phyloP scores from a whole-genome alignment of 176 grass and related monocot species.

The Coix lacrymajobi region DNA sequence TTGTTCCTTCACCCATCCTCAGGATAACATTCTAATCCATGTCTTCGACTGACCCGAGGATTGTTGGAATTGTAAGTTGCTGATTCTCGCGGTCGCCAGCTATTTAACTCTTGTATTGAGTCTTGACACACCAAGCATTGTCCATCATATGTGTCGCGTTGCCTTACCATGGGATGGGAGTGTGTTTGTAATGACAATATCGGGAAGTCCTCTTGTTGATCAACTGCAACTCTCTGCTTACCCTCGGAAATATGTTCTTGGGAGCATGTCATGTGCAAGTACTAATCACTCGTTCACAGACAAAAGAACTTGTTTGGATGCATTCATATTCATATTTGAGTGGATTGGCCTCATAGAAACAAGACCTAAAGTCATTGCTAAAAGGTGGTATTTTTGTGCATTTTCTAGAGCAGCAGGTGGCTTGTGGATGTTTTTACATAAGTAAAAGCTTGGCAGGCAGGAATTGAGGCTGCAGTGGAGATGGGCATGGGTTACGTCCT shows the following conservation, averaged over 20 bases:
- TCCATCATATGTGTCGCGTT: neutral
- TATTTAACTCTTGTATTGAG: neutral
- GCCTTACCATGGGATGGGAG: neutral
- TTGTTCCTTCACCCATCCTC: neutral
- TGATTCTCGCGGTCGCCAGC: constrained; percentile 5
- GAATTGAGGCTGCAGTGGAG: no score
- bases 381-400: no score
- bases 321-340: no score
- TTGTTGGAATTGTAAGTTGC: constrained; percentile 17
- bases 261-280: neutral
- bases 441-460: no score
- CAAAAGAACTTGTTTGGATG: no score
- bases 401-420: no score
- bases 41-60: neutral
- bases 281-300: no score
- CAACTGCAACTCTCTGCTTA: neutral
- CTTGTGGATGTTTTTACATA: no score
- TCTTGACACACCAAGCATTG: neutral
- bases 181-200: neutral
- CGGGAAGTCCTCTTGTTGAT: neutral
- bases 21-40: neutral
- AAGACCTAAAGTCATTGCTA: no score
- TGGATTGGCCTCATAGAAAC: no score
- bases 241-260: neutral
- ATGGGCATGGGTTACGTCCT: no score